Percentiles rank a stretch among this genome's conserved stretches.
Conservation (phyloP, 208 protist genomes). For the Kentomonas sorsogonicus region DNA sequence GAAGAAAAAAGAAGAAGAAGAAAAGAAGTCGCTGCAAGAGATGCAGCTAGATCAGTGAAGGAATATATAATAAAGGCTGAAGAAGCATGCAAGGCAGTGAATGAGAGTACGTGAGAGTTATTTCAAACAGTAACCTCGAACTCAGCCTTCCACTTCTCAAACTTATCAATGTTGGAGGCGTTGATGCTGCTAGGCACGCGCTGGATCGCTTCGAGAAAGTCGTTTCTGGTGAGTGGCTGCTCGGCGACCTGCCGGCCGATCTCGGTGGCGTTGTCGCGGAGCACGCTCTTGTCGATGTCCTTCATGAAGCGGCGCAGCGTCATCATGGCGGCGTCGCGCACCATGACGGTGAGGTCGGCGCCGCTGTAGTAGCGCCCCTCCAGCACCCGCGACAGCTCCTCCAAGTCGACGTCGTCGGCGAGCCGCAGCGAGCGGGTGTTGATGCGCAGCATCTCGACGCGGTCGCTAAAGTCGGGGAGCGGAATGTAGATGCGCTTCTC, state of each 20-base stretch:
- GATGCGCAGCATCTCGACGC: conserved; percentile 79
- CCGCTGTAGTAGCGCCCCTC: conserved; percentile 87
- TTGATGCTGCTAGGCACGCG: conserved; percentile 88
- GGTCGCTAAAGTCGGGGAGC: conserved; percentile 69
- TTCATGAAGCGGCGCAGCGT: conserved; percentile 87
- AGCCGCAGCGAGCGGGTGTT: conserved; percentile 72
- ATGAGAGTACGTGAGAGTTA: too few species aligned
- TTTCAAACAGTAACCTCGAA: conserved; percentile 73
- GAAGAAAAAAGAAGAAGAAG: conserved; percentile 13
- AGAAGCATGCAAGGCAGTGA: too few species aligned
- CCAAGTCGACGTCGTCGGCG: conserved; percentile 73
- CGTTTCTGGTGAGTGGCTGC: conserved; percentile 78
- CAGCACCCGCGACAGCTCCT: conserved; percentile 58
- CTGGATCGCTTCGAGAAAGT: conserved; percentile 73
- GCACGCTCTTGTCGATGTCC: conserved; percentile 59
- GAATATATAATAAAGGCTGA: too few species aligned
- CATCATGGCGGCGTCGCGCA: conserved; percentile 92
- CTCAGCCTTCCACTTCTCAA: conserved; percentile 86
- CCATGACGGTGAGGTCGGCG: conserved; percentile 88
- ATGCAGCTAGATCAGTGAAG: too few species aligned
- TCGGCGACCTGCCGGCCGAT: conserved; percentile 75
- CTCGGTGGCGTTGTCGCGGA: conserved; percentile 71
- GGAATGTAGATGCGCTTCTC: conserved; percentile 93
- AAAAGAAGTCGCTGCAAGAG: too few species aligned
- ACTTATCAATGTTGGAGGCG: conserved; percentile 75